Base-by-base conservation (phyloP, 2,329 filamentous ascomycete genomes). In the Orbilia javanica region DNA sequence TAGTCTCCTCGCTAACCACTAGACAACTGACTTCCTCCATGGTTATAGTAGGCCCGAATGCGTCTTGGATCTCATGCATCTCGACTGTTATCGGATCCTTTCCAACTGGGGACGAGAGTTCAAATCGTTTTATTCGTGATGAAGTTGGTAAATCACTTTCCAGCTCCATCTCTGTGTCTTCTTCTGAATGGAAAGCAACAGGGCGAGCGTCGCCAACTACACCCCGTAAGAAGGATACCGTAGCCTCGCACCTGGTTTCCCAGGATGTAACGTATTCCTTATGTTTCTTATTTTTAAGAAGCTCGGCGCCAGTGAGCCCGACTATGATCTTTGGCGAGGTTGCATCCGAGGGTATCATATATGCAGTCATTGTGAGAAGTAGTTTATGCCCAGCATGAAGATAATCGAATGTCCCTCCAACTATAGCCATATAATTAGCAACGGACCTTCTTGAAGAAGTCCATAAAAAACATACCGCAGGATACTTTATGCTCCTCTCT, bases 361-460 rank as follows among this genome's bases (percentile, higher is more conserved):
- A 88, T 0, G 91, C 89, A 0, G 92, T 93, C 79, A 94, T 94
- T n/a, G 94, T 94, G 20, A 99, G 88, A 20, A 99, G 88, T n/a
- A 98, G 87, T 85, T 98, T 99, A 86, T 99, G 96, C 4, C 96
- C 96, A 3, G 93, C 90, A 83, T 99, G 96, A 22, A 99, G 88
- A 84, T 98, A 94, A 84, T 99, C 96, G 84, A 98, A 99, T 0
- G 96, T 99, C 8, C 96, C 96, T 31, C 95, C 96, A 11, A 98
- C 81, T 81, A 39, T 22, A 27, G n/a, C 39, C 42, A 39, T 13
- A 31, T 25, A 31, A 48, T 75, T 42, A 81, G 79, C 75, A 71
- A 25, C 18, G 0, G 1, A 42, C 18, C 18, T 27, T 73, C 39
- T 42, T n/a, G 20, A 57, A n/a, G 4, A 15, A 10, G 31, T 8